Percentiles rank a stretch among this genome's conserved stretches.
Conservation (phyloP, 345 rosid genomes). For the Linum lewisii region DNA sequence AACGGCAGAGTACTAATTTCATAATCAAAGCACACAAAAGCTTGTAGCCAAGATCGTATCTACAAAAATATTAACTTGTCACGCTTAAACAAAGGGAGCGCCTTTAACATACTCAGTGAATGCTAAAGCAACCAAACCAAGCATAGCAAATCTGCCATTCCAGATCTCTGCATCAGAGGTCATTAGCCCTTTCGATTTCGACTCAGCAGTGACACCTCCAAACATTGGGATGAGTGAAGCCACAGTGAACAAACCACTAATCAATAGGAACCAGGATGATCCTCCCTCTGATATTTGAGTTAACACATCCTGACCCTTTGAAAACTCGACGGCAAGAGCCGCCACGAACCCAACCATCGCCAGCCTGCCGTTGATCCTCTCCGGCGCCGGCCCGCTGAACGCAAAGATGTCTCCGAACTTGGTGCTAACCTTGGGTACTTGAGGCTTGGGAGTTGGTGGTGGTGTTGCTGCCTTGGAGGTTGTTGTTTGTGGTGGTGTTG, state of each 20-base stretch:
- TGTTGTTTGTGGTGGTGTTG: background rate
- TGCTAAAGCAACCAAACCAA: constrained; percentile 70
- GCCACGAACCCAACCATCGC: constrained; percentile 84
- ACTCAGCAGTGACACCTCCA: constrained; percentile 48
- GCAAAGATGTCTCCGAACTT: constrained; percentile 54
- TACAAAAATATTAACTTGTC: background rate
- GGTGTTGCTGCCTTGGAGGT: background rate
- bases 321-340: constrained; percentile 53
- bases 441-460: constrained; percentile 1
- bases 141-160: constrained; percentile 83
- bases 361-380: constrained; percentile 79
- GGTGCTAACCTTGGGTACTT: constrained; percentile 34
- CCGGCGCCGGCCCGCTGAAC: constrained; percentile 81
- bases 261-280: constrained; percentile 45
- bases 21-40: background rate
- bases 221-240: constrained; percentile 60
- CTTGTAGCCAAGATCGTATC: background rate
- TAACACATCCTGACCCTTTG: constrained; percentile 56
- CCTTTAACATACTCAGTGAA: constrained; percentile 66
- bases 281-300: constrained; percentile 58
- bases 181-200: constrained; percentile 47
- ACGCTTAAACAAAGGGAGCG: constrained; percentile 34
- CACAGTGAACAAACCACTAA: constrained; percentile 40
- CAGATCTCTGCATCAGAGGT: constrained; percentile 74
- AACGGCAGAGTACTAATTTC: no score